Base-by-base conservation (phyloP, 371 early-diverging fungal species). In the Mortierella sp. region DNA sequence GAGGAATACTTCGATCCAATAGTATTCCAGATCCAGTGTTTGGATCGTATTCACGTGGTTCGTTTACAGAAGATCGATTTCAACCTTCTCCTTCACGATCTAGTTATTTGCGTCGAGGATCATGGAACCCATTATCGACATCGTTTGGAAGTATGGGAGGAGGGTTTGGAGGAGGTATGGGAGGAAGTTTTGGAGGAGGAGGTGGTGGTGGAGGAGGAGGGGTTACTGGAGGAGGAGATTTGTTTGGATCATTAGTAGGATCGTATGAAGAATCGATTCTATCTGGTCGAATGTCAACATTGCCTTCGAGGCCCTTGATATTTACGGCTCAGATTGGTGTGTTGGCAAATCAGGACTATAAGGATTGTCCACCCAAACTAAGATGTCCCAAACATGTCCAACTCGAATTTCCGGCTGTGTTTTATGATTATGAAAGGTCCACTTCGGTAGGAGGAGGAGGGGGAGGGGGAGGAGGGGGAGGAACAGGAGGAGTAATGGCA, bases 221-320 rank as follows among this genome's bases (percentile, higher is more conserved):
- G 1, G 43, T 51, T 5, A 46, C n/a, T n/a, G n/a, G 23, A 15
- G 59, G 62, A 29, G 67, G 80, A 11, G 86, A 86, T 59, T 79
- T 84, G 29, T 83, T 82, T 72, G 90, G 90, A n/a, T 81, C 85
- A 11, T 77, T 94, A 1, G 91, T 93, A 0, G 95, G 95, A 2
- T 91, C 91, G 18, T 94, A 93, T 70, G 95, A 94, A 26, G 93
- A 95, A 70, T 92, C 92, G 0, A 85, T 95, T 19, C 82, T 95
- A 1, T 89, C 85, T n/a, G 94, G 94, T 29, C 83, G 94, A 37
- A 92, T 95, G 93, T 93, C 94, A 7, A 87, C 92, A 1, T 76
- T 90, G 46, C 94, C 95, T 6, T 92, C 92, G 7, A 88, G 89
- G 43, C 94, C 95, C 3, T 85, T 95, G 55, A 80, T 84, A 1